Evolutionary conservation across 2,329 filamentous ascomycete genomes (phyloP).

Genomic region (Nothopassalora personata): DNA sequence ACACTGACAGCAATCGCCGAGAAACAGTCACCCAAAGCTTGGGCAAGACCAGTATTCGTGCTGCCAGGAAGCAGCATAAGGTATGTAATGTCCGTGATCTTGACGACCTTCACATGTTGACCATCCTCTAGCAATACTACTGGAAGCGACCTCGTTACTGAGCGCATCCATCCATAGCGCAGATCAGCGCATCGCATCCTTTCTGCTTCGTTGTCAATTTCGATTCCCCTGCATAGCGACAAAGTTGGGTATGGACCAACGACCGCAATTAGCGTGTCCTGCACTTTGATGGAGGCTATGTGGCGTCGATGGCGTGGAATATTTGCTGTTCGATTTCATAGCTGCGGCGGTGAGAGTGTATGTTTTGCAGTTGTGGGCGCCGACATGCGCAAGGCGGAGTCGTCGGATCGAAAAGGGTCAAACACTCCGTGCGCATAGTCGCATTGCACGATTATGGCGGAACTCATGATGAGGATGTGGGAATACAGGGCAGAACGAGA

Average conservation of each 20-base stretch:
- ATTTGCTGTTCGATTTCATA: conserved; percentile 2
- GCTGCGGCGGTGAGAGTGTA: background rate
- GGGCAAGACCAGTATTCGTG: conserved; percentile 80
- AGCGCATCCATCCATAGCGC: conserved; percentile 1
- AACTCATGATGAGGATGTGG: background rate
- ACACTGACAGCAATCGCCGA: conserved; percentile 70
- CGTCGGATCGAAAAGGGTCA: background rate
- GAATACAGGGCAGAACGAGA: background rate
- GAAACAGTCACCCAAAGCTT: conserved; percentile 80
- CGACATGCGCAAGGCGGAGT: background rate
- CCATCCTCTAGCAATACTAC: conserved; percentile 58
- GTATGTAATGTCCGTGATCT: conserved; percentile 47
- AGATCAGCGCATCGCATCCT: conserved; percentile 2
- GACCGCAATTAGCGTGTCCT: conserved; percentile 3
- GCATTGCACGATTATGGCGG: background rate
- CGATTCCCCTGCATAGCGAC: conserved; percentile 24
- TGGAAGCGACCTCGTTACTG: conserved; percentile 56
- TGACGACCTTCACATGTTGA: background rate
- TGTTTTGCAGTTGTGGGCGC: background rate
- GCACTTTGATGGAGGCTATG: conserved; percentile 11
- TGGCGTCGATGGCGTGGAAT: background rate
- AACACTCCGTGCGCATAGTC: background rate
- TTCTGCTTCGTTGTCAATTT: conserved; percentile 11
- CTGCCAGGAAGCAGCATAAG: conserved; percentile 95
- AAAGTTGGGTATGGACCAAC: conserved; percentile 15